These are phyloP conservation scores for Didymella glomerata DNA, from an alignment of 2,329 filamentous ascomycete genomes.

Conservation along the genomic window DNA sequence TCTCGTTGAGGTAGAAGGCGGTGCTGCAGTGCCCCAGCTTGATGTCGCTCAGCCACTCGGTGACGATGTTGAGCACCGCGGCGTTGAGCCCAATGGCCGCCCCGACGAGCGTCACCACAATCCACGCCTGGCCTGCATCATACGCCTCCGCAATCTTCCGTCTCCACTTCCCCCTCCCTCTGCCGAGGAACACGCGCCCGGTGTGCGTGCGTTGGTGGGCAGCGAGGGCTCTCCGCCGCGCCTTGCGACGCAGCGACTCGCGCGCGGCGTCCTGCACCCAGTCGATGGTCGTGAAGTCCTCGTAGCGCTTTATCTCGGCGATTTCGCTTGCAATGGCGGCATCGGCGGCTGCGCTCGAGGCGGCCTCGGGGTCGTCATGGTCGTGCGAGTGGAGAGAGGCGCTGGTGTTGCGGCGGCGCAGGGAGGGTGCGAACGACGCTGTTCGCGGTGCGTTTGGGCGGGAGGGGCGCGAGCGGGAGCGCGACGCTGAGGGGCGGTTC, in stretches of 20 bases:
- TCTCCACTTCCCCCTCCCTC: slow-evolving; percentile 70
- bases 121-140: slow-evolving; percentile 96
- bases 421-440: slow-evolving; percentile 62
- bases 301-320: slow-evolving; percentile 96
- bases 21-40: slow-evolving; percentile 96
- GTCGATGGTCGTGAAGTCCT: slow-evolving; percentile 98
- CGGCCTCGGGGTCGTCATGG: slow-evolving; percentile 68
- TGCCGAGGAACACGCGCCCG: slow-evolving; percentile 66
- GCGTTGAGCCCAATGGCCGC: slow-evolving; percentile 93
- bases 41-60: slow-evolving; percentile 95
- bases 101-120: slow-evolving; percentile 93
- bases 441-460: slow-evolving; percentile 38
- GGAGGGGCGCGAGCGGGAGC: slow-evolving; percentile 17
- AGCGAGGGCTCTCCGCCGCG: slow-evolving; percentile 74
- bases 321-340: slow-evolving; percentile 91
- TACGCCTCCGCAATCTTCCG: slow-evolving; percentile 85
- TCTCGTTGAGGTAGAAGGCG: slow-evolving; percentile 95
- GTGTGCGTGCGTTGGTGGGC: slow-evolving; percentile 38
- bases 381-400: slow-evolving; percentile 72
- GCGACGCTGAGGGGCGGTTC: slow-evolving; percentile 34
- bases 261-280: slow-evolving; percentile 98
- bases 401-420: slow-evolving; percentile 66
- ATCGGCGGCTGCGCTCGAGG: slow-evolving; percentile 63
- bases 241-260: slow-evolving; percentile 83
- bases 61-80: slow-evolving; percentile 91